Conservation (phyloP, 2,329 filamentous ascomycete species). For the Alternaria brassicicola region DNA sequence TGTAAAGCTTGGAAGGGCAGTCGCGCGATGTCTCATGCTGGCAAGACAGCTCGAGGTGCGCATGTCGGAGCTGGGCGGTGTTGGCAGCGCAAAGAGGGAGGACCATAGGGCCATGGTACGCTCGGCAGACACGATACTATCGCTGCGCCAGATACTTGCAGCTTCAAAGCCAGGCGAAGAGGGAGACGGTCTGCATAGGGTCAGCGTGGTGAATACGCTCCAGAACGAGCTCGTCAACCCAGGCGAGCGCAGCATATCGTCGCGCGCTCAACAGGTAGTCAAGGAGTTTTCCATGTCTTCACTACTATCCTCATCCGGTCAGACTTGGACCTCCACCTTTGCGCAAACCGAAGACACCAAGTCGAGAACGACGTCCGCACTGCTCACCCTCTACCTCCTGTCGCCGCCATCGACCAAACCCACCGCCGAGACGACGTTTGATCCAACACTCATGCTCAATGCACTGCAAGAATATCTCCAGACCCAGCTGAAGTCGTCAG, state of each 20-base stretch:
- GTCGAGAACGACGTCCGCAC: slow-evolving; percentile 72
- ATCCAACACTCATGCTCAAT: slow-evolving; percentile 74
- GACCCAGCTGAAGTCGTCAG: slow-evolving; percentile 77
- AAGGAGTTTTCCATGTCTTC: slow-evolving; percentile 80
- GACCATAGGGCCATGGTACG: slow-evolving; percentile 82
- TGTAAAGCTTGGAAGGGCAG: slow-evolving; percentile 74
- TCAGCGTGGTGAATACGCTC: slow-evolving; percentile 74
- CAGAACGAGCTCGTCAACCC: slow-evolving; percentile 72
- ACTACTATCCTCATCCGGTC: slow-evolving; percentile 49
- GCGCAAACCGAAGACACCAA: slow-evolving; percentile 75
- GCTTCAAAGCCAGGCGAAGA: slow-evolving; percentile 73
- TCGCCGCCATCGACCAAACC: slow-evolving; percentile 67
- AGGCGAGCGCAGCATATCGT: slow-evolving; percentile 74
- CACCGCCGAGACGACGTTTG: slow-evolving; percentile 53
- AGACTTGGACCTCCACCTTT: slow-evolving; percentile 55
- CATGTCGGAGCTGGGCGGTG: slow-evolving; percentile 69
- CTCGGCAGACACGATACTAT: slow-evolving; percentile 79
- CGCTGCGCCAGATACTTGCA: slow-evolving; percentile 73
- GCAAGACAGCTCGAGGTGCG: slow-evolving; percentile 88
- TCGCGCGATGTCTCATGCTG: slow-evolving; percentile 78
- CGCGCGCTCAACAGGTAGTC: slow-evolving; percentile 76
- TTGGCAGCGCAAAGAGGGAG: slow-evolving; percentile 61
- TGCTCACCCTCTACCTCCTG: slow-evolving; percentile 79
- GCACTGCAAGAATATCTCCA: slow-evolving; percentile 83
- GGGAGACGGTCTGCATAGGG: slow-evolving; percentile 73